Evolutionary conservation across 176 grass and related monocot species (phyloP), one percentile per base, ranked within the genome.

Genomic region (Ensete glaucum): DNA sequence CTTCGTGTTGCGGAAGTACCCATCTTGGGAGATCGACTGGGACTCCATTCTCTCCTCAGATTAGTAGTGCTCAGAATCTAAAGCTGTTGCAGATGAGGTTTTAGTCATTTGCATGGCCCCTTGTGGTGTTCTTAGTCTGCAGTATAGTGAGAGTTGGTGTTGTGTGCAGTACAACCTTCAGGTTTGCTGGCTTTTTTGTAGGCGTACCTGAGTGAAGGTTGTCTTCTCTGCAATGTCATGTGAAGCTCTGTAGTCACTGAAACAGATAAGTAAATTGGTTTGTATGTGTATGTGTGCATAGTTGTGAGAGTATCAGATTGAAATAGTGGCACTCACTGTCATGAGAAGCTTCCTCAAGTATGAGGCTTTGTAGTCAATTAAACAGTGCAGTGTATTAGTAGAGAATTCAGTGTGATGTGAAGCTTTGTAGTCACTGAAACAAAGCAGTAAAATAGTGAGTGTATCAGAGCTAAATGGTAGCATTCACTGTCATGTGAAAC

Each of bases 1-100:
- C 67, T 79, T 90, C 73, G 26, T 77, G 52, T 77, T 97, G 74
- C 59, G 62, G 67, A 97, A 97, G 75, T 97, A 97, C 64, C 94
- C 94, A 0, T 97, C 94, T 3, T 85, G 87, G 82, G 94, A 97
- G 81, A 97, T 97, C 75, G 94, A 97, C 19, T 97, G 94, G 94
- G 94, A 97, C 56, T 78, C 87, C 0, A 96, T 96, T 48, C 90
- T 96, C 76, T 77, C 87, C 10, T 64, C 55, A 11, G 53, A 73
- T 34, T 69, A 80, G 34, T 29, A n/a, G 24, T 34, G 34, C 4
- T 43, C 34, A 43, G 34, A 43, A 43, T 11, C 15, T 26, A 27
- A 11, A 9, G 65, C 29, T 48, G 12, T 9, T 43, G 65, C 65
- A 68, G 17, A 68, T 68, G 65, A 20, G 11, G 27, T 68, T 68